Evolutionary conservation across 768 basidiomycete genomes (phyloP).

Genomic region (Phlebiopsis flavidoalba): DNA sequence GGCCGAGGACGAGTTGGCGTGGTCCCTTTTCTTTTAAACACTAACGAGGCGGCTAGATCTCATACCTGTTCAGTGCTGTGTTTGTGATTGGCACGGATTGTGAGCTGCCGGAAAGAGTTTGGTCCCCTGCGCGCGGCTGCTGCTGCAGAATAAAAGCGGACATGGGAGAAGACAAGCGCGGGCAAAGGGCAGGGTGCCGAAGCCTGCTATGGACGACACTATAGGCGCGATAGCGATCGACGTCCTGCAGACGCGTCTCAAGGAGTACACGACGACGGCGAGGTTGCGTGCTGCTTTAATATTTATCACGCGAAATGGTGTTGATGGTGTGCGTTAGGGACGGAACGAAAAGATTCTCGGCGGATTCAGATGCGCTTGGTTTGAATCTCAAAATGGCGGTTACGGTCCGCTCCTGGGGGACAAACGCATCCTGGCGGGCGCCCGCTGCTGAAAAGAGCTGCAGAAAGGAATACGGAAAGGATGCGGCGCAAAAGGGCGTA

Average conservation of each 20-base stretch:
- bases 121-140: constrained; percentile 65
- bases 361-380: constrained; percentile 23
- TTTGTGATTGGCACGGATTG: constrained; percentile 50
- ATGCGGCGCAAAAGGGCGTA: neutral
- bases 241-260: constrained; percentile 46
- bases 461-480: neutral
- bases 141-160: constrained; percentile 49
- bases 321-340: constrained; percentile 31
- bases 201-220: constrained; percentile 50
- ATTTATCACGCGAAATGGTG: neutral
- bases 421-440: constrained; percentile 54
- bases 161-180: constrained; percentile 58
- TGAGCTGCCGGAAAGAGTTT: constrained; percentile 41
- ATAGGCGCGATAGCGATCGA: constrained; percentile 42
- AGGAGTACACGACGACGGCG: constrained; percentile 49
- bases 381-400: constrained; percentile 56
- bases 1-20: constrained; percentile 85
- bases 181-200: constrained; percentile 70
- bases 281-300: constrained; percentile 38
- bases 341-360: constrained; percentile 42
- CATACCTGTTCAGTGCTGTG: no score
- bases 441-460: constrained; percentile 15
- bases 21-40: no score
- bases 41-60: no score
- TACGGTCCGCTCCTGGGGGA: constrained; percentile 76